Conservation (phyloP, 306 rosid genomes). For the Trifolium fragiferum region DNA sequence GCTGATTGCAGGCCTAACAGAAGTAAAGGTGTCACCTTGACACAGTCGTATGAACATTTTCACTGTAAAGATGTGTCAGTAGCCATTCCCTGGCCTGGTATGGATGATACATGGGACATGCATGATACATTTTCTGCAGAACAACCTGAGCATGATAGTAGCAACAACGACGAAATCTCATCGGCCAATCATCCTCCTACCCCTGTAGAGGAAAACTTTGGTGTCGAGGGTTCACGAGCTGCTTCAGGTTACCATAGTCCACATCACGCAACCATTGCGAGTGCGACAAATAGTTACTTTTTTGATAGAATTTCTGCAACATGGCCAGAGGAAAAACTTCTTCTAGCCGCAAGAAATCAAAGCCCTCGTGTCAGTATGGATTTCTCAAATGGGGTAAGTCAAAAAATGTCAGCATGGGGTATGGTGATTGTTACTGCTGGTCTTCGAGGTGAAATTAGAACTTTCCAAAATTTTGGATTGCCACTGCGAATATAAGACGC, state of each 20-base stretch:
- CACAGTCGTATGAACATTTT: slow-evolving; percentile 83
- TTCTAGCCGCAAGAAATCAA: slow-evolving; percentile 59
- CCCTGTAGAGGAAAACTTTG: slow-evolving; percentile 77
- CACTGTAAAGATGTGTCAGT: slow-evolving; percentile 91
- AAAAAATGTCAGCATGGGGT: slow-evolving; percentile 86
- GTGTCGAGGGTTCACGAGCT: slow-evolving; percentile 54
- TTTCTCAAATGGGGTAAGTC: slow-evolving; percentile 56
- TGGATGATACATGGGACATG: slow-evolving; percentile 71
- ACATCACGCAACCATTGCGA: slow-evolving; percentile 78
- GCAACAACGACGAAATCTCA: slow-evolving; percentile 55
- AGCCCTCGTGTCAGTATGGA: slow-evolving; percentile 85
- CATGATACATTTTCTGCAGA: slow-evolving; percentile 52
- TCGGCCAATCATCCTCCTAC: slow-evolving; percentile 94
- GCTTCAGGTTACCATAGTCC: slow-evolving; percentile 72
- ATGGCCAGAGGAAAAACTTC: slow-evolving; percentile 92
- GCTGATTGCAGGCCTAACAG: slow-evolving; percentile 87
- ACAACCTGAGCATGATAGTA: slow-evolving; percentile 60
- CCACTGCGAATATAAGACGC: slow-evolving; percentile 73
- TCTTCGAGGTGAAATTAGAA: slow-evolving; percentile 86
- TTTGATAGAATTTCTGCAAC: slow-evolving; percentile 93
- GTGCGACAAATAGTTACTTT: slow-evolving; percentile 85
- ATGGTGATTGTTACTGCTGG: slow-evolving; percentile 97
- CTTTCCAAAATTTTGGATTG: slow-evolving; percentile 93
- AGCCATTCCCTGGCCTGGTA: slow-evolving; percentile 96
- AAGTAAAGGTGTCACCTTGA: slow-evolving; percentile 71